Evolutionary conservation across 345 rosid genomes (phyloP).

Genomic region (Bruguiera parviflora): DNA sequence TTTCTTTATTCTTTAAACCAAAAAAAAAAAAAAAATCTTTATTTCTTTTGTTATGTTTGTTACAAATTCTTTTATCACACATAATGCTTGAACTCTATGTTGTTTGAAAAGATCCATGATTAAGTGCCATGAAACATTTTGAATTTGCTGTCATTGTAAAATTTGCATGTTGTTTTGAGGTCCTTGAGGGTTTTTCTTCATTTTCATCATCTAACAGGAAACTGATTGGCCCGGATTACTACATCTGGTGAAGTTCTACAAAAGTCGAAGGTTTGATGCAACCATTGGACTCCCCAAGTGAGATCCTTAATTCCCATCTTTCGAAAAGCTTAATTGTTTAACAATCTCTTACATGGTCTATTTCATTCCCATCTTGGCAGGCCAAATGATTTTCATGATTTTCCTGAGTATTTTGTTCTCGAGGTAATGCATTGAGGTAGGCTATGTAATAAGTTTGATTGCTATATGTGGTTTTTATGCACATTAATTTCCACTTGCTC

Average conservation of each 20-base stretch:
- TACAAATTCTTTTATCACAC: too few relatives aligned
- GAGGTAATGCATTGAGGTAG: slow-evolving; percentile 96
- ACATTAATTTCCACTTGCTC: neutral
- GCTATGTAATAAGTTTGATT: slow-evolving; percentile 45
- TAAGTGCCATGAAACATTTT: neutral
- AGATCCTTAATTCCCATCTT: slow-evolving; percentile 35
- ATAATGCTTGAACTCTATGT: neutral
- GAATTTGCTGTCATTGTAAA: neutral
- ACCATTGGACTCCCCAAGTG: slow-evolving; percentile 93
- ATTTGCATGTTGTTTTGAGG: neutral
- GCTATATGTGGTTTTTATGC: slow-evolving; percentile 7
- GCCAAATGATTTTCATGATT: slow-evolving; percentile 93
- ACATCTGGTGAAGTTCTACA: slow-evolving; percentile 79
- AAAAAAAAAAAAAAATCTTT: too few relatives aligned
- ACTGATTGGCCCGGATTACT: slow-evolving; percentile 83
- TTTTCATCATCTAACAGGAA: slow-evolving; percentile 44
- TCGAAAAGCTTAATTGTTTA: neutral
- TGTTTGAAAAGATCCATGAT: neutral
- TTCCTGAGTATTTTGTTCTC: slow-evolving; percentile 94
- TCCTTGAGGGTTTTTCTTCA: neutral
- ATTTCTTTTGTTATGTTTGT: too few relatives aligned
- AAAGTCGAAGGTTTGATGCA: slow-evolving; percentile 81
- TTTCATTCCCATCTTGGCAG: slow-evolving; percentile 42
- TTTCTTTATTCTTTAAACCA: neutral
- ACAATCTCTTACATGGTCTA: slow-evolving; percentile 9